Percentiles rank a stretch among this genome's conserved stretches.
These are phyloP conservation scores for Sporothrix variecibatus DNA, from an alignment of 2,329 filamentous ascomycete species.

Conservation along the genomic window DNA sequence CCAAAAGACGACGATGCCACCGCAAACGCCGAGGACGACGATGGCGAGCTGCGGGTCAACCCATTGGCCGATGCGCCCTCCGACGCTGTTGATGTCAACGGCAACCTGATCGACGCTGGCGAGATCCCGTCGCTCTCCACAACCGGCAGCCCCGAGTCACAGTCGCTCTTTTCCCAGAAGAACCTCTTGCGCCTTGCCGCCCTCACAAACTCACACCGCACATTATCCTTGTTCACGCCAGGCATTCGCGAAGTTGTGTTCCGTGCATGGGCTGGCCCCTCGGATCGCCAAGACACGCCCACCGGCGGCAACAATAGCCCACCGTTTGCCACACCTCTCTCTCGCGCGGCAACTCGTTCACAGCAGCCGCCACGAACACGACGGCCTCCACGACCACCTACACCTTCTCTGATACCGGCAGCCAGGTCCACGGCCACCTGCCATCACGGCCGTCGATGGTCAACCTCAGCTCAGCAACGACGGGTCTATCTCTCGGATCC, in stretches of 20 bases:
- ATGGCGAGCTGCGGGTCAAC: slow-evolving; percentile 67
- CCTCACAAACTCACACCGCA: slow-evolving; percentile 84
- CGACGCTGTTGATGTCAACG: slow-evolving; percentile 78
- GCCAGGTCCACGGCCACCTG: slow-evolving; percentile 61
- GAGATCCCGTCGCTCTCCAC: slow-evolving; percentile 76
- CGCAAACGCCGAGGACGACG: slow-evolving; percentile 53
- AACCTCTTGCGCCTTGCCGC: slow-evolving; percentile 82
- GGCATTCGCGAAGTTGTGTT: slow-evolving; percentile 89
- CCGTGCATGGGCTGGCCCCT: slow-evolving; percentile 82
- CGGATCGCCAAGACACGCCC: slow-evolving; percentile 65
- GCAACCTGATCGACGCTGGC: slow-evolving; percentile 72
- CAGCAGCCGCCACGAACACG: slow-evolving; percentile 59
- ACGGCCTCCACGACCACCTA: slow-evolving; percentile 65
- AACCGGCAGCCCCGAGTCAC: slow-evolving; percentile 76
- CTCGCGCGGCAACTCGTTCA: slow-evolving; percentile 64
- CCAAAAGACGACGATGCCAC: slow-evolving; percentile 64
- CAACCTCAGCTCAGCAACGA: slow-evolving; percentile 61
- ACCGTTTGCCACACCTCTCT: slow-evolving; percentile 54
- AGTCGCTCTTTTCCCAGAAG: slow-evolving; percentile 93
- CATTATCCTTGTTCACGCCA: slow-evolving; percentile 87
- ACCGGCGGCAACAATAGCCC: slow-evolving; percentile 46
- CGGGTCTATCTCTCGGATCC: slow-evolving; percentile 64
- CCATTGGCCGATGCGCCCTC: slow-evolving; percentile 79
- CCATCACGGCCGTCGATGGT: slow-evolving; percentile 69
- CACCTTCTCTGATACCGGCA: slow-evolving; percentile 72